Conservation (phyloP, 768 basidiomycete species). For the Roridomyces roridus region DNA sequence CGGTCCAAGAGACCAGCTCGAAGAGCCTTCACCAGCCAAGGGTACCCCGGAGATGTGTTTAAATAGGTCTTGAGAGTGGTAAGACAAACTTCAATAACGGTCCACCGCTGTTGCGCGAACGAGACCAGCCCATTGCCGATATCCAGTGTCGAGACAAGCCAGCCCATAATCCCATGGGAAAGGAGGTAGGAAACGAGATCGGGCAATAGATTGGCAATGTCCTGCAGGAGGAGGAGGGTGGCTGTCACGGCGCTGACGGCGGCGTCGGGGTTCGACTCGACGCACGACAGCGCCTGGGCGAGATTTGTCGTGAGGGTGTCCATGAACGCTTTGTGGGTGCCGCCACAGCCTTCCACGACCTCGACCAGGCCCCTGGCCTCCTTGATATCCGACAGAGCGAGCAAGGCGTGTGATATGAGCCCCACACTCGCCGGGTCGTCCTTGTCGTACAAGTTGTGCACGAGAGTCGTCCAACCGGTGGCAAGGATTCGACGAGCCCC, state of each 20-base stretch:
- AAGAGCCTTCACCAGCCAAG: conserved; percentile 5
- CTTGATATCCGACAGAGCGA: conserved; percentile 11
- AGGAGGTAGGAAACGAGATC: conserved; percentile 8
- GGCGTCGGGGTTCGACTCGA: conserved; percentile 1
- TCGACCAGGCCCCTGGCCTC: conserved; percentile 1
- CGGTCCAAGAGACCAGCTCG: too few species aligned
- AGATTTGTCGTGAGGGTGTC: conserved; percentile 6
- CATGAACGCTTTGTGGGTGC: conserved; percentile 3
- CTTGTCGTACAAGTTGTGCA: background rate
- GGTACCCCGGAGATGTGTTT: conserved; percentile 5
- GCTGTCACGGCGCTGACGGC: conserved; percentile 4
- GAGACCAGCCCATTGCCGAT: conserved; percentile 4
- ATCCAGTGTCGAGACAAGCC: conserved; percentile 6
- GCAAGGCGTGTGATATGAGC: conserved; percentile 9
- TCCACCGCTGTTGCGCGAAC: background rate
- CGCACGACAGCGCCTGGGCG: conserved; percentile 3
- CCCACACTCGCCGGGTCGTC: conserved; percentile 6
- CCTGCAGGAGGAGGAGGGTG: background rate
- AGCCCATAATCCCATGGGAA: conserved; percentile 2
- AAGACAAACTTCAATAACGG: background rate
- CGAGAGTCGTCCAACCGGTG: conserved; percentile 4
- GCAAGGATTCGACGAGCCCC: conserved; percentile 7
- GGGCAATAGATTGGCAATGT: background rate
- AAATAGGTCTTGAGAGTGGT: background rate
- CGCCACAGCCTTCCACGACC: conserved; percentile 10